Evolutionary conservation across 768 basidiomycete species (phyloP).

Genomic region (Termitomyces sp.): DNA sequence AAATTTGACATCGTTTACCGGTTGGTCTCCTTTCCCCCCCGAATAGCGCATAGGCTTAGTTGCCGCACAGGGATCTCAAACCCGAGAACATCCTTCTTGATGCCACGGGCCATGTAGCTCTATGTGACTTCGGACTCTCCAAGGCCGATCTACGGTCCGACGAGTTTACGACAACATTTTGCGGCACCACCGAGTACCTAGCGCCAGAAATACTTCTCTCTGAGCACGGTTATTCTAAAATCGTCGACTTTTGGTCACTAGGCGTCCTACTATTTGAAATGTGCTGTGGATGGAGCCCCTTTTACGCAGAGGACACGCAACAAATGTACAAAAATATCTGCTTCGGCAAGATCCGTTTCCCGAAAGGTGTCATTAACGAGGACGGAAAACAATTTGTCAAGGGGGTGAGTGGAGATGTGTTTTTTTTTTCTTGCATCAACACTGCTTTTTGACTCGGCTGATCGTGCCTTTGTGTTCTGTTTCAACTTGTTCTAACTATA

Average conservation of each 20-base stretch:
- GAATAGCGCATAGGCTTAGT: neutral
- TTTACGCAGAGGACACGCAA: conserved; percentile 98
- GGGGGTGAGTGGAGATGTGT: conserved; percentile 56
- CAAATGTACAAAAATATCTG: conserved; percentile 99
- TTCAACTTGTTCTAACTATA: neutral
- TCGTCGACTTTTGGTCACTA: conserved; percentile 97
- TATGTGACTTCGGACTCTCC: conserved; percentile 97
- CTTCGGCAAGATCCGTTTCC: conserved; percentile 98
- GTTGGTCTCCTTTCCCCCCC: conserved; percentile 32
- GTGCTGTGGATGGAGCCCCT: conserved; percentile 99
- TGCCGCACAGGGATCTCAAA: conserved; percentile 72
- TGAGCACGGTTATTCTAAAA: conserved; percentile 96
- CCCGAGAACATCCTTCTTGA: conserved; percentile 98
- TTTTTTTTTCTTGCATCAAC: too few species aligned
- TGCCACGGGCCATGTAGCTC: conserved; percentile 95
- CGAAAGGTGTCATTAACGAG: conserved; percentile 93
- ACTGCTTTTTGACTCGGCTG: conserved; percentile 4
- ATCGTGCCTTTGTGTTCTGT: neutral
- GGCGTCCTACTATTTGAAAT: conserved; percentile 98
- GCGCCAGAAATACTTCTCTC: conserved; percentile 98
- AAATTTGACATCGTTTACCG: conserved; percentile 96
- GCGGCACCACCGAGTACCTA: conserved; percentile 97
- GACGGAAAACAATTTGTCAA: conserved; percentile 99
- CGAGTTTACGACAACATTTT: conserved; percentile 98
- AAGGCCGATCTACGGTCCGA: conserved; percentile 92